Evolutionary conservation across 164 flowering plant genomes (phyloP), one percentile per base, ranked within the genome.

Genomic region (Vitis amurensis): DNA sequence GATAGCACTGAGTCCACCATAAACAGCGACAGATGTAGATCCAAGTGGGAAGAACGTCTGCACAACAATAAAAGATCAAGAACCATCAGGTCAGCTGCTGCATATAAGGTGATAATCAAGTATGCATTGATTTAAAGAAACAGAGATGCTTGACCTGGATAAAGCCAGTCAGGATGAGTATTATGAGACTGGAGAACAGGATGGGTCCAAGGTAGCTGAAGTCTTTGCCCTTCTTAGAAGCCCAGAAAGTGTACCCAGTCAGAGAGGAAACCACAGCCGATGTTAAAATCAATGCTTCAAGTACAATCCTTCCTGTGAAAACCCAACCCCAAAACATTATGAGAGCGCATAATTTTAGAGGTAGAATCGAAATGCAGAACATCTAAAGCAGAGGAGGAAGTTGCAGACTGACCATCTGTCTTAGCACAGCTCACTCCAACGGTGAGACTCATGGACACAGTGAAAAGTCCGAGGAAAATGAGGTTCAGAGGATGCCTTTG

Each of bases 221-320:
- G 81, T 95, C 99, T 82, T 93, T 89, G 79, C 99, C 99, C 83
- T 89, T 95, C 93, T 87, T 92, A 23, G 96, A 71, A 64, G 99
- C 99, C 99, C 98, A 95, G 94, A 95, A 95, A 49, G 97, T 90
- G 76, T 95, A 95, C 0, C 81, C 99, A 68, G 99, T 95, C 62
- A 95, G 79, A 70, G 94, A 76, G 60, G 74, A 78, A 65, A 95
- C 97, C 56, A 95, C 96, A 23, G 94, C 91, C 61, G 96, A 87
- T 55, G 99, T 95, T 70, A 95, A 75, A 71, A 95, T 82, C 50
- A 92, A 75, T 37, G 98, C 99, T 81, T 95, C 89, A 50, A 95
- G 96, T 68, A 95, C 99, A 76, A 95, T 88, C 71, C 62, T 85
- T 61, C 98, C 99, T 95, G 94, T 77, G 74, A 70, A 68, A 19